Base-by-base conservation (phyloP, 2,329 filamentous ascomycete species). In the Colletotrichum trifolii region DNA sequence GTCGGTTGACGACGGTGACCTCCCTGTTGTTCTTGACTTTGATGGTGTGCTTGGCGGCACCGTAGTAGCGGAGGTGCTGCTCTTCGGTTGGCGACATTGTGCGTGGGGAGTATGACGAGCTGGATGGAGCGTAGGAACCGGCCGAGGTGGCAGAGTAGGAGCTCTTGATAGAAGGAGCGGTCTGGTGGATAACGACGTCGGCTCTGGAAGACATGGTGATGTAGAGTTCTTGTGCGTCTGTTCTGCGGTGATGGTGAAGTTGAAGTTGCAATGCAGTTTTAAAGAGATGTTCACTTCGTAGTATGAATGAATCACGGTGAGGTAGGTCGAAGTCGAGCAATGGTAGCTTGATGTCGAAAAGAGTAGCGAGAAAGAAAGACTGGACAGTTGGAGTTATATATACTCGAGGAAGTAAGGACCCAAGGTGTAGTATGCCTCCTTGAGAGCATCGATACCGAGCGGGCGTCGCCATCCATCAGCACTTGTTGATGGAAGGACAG, bases 101-200 rank as follows among this genome's bases (percentile, higher is more conserved):
- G 40, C 63, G 66, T 13, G 62, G 43, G 3, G 62, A 54, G 12
- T 52, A 62, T 6, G 63, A 66, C 59, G n/a, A 47, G 33, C 39
- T 54, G 36, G 64, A 58, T 17, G 64, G 48, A 3, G 38, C n/a
- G 59, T 67, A 67, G 25, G 69, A 68, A 49, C 67, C 49, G 45
- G 67, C 70, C 38, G 72, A 72, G 10, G 25, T 25, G 25, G 56
- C 62, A 35, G 74, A 74, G 69, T 71, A 72, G 60, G 67, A 69
- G 49, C 70, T 73, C 55, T 67, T 67, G 66, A 72, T 70, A 17
- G 73, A 76, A 57, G 74, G 67, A 56, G 68, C 69, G 62, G 69
- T 68, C 68, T 78, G 76, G 68, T 78, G 77, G 61, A 78, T 70
- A 58, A 77, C 69, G 54, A 75, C 72, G 45, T 67, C 67, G 68